Percentiles rank a stretch among this genome's conserved stretches.
Conservation (phyloP, 192 early-diverging fungal genomes). For the Chytriomyces sp. region DNA sequence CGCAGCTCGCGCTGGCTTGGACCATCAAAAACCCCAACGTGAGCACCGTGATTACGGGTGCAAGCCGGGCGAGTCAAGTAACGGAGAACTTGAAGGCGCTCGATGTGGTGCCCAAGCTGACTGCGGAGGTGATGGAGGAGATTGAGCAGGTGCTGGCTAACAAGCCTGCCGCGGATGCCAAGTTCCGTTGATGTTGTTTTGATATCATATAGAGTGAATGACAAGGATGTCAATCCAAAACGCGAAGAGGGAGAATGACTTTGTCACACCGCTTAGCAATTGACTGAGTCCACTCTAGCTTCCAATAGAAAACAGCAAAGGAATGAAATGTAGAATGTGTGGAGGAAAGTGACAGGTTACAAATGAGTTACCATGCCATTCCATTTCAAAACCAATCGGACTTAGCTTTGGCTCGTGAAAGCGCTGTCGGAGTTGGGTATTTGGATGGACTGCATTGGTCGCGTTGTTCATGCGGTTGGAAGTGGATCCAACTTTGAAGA, state of each 20-base stretch:
- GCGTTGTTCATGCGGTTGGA: too few species aligned
- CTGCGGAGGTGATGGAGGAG: conserved; percentile 64
- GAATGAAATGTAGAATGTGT: neutral
- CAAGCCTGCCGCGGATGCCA: conserved; percentile 51
- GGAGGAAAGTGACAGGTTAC: too few species aligned
- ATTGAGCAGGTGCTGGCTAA: conserved; percentile 73
- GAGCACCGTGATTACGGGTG: conserved; percentile 53
- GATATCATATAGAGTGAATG: too few species aligned
- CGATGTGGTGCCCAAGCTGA: conserved; percentile 58
- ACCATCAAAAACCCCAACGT: conserved; percentile 68
- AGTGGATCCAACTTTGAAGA: too few species aligned
- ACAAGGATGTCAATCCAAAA: too few species aligned
- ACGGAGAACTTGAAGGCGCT: conserved; percentile 72
- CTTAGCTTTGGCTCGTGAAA: too few species aligned
- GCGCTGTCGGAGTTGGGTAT: too few species aligned
- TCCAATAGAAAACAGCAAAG: neutral
- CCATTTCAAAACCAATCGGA: too few species aligned
- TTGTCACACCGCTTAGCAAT: too few species aligned
- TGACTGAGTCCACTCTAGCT: neutral
- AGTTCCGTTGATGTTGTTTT: conserved; percentile 57
- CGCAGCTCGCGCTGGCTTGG: conserved; percentile 76
- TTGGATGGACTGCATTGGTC: too few species aligned
- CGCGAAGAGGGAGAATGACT: too few species aligned
- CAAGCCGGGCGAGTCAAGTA: conserved; percentile 66
- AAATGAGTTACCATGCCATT: too few species aligned